Base-by-base conservation (phyloP, 2,329 filamentous ascomycete species). In the Plenodomus tracheiphilus region DNA sequence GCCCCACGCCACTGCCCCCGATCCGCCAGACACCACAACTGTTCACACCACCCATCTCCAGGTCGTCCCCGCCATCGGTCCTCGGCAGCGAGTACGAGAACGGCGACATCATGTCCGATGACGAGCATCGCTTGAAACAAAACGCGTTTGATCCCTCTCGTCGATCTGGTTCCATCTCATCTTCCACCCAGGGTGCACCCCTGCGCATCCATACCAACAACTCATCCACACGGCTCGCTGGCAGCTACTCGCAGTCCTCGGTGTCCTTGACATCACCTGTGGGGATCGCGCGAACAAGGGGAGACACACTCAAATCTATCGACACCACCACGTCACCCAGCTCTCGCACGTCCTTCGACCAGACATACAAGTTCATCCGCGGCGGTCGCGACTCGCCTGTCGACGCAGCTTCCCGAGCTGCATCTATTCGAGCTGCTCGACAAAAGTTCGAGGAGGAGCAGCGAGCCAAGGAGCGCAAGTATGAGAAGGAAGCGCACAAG, bases 361-460 rank as follows among this genome's bases (percentile, higher is more conserved):
- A 78, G 53, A 75, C 79, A 18, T 79, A 83, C 54, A 76, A 77
- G 41, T 74, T 78, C 56, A 68, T 81, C 59, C 77, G 75, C 42
- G 77, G 74, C 34, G 77, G 74, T 20, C 73, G 77, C 28, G 80
- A 79, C 47, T 75, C 74, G 9, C 70, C 70, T 9, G 58, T 69
- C 15, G 81, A 84, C 56, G 75, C 81, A 7, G 74, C 77, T 22
- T 77, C 78, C 4, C 77, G 81, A 34, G 81, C 81, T 36, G 81
- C 81, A 16, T 77, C 77, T 3, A 81, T 85, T 9, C 77, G 79
- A 46, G 80, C 79, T 38, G 78, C 80, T 4, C 77, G 83, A 6
- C 73, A 78, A 42, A 81, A 82, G 25, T 85, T 84, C 62, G 75
- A 81, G 49, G 80, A 84, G 55, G 81, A 82, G 56, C 81, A 85